Conservation (phyloP, 371 early-diverging fungal species). For the Mucor piriformis region DNA sequence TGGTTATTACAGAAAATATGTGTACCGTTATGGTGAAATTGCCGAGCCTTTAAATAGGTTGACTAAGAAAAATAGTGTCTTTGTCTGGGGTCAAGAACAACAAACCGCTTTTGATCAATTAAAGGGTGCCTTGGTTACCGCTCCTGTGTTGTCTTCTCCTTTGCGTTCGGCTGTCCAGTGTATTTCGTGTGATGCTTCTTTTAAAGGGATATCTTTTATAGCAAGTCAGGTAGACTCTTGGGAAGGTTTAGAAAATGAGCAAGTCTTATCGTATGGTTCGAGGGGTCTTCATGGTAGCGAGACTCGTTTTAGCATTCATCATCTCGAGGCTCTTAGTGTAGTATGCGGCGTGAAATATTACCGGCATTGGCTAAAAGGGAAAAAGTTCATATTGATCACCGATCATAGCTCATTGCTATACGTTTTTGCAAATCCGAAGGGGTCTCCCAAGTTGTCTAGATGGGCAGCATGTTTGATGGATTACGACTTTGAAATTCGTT, state of each 20-base stretch:
- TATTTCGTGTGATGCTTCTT: slow-evolving; percentile 37
- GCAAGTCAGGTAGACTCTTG: slow-evolving; percentile 40
- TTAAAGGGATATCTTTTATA: not conserved
- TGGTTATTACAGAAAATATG: slow-evolving; percentile 39
- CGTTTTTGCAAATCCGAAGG: not conserved
- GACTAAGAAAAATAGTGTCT: not conserved
- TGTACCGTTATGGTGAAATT: slow-evolving; percentile 22
- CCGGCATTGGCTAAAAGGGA: slow-evolving; percentile 35
- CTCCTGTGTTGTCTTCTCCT: slow-evolving; percentile 22
- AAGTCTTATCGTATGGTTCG: slow-evolving; percentile 27
- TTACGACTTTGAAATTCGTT: slow-evolving; percentile 24
- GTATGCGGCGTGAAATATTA: slow-evolving; percentile 36
- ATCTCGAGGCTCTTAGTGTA: slow-evolving; percentile 21
- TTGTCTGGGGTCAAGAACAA: slow-evolving; percentile 27
- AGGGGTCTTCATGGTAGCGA: slow-evolving; percentile 6
- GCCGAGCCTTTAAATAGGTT: slow-evolving; percentile 22
- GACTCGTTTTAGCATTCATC: slow-evolving; percentile 5
- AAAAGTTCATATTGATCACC: slow-evolving; percentile 27
- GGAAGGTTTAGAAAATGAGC: slow-evolving; percentile 24
- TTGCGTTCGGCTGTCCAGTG: not conserved
- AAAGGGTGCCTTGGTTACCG: slow-evolving; percentile 11
- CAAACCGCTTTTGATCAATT: slow-evolving; percentile 28
- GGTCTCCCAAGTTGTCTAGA: not conserved
- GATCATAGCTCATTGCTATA: slow-evolving; percentile 24
- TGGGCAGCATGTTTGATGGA: slow-evolving; percentile 34